These are phyloP conservation scores for Pyronema omphalodes DNA, from an alignment of 495 filamentous ascomycete species.

Conservation along the genomic window DNA sequence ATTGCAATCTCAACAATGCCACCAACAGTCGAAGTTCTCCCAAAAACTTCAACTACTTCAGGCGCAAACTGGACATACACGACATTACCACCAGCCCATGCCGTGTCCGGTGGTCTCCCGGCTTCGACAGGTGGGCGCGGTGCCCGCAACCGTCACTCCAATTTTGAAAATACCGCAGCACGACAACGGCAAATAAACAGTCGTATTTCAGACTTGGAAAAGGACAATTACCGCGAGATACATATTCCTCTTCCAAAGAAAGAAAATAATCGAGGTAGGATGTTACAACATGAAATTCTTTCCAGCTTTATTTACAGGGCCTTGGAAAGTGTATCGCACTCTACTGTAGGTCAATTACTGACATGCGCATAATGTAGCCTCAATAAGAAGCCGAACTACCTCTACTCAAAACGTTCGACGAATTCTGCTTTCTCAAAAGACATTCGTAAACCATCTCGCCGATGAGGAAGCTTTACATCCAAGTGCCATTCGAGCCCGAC, in stretches of 20 bases:
- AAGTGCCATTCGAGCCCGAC: not conserved
- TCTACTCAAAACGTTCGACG: constrained; percentile 62
- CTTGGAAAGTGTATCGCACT: too few species aligned
- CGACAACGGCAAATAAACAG: constrained; percentile 21
- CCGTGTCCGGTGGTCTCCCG: constrained; percentile 25
- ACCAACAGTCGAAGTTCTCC: constrained; percentile 23
- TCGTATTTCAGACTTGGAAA: constrained; percentile 21
- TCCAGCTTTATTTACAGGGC: too few species aligned
- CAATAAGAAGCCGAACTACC: constrained; percentile 1
- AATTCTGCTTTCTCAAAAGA: constrained; percentile 81
- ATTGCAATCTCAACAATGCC: constrained; percentile 9
- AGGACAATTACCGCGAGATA: constrained; percentile 21
- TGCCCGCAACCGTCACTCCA: constrained; percentile 16
- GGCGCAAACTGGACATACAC: constrained; percentile 20
- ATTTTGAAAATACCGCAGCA: constrained; percentile 18
- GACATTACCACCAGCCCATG: constrained; percentile 21
- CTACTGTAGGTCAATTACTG: not conserved
- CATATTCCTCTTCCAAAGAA: constrained; percentile 17
- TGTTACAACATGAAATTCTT: too few species aligned
- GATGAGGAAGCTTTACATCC: constrained; percentile 56
- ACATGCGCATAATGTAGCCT: not conserved
- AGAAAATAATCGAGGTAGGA: not conserved
- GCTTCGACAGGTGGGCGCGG: constrained; percentile 24
- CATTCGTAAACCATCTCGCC: constrained; percentile 75
- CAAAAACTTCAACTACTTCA: not conserved